These are phyloP conservation scores for Penicillium sp. DNA, from an alignment of 2,329 filamentous ascomycete genomes.

Conservation along the genomic window DNA sequence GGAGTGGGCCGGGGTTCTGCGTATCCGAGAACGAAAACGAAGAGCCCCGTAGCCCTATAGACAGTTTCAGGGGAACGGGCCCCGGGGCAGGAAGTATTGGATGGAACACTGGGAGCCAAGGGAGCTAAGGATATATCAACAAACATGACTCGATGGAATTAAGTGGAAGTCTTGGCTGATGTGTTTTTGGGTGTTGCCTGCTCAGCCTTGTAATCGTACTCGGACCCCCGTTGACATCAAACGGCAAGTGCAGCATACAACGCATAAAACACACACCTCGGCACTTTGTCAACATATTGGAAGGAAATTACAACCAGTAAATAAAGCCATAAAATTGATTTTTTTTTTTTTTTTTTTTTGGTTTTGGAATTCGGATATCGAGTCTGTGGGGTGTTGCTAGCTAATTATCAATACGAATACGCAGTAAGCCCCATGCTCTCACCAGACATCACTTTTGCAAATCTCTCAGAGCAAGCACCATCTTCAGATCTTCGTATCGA, in stretches of 20 bases:
- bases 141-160: background rate
- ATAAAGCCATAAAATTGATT: background rate
- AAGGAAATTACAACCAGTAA: background rate
- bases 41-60: background rate
- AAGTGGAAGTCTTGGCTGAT: background rate
- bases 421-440: background rate
- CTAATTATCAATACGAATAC: background rate
- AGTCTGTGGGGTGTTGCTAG: background rate
- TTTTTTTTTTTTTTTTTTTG: background rate
- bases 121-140: background rate
- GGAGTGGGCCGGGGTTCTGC: background rate
- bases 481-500: slow-evolving; percentile 23
- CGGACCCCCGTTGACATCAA: background rate
- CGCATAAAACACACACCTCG: background rate
- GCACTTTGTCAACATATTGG: background rate
- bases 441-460: background rate
- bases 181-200: background rate
- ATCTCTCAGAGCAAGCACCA: slow-evolving; percentile 14
- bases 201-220: background rate
- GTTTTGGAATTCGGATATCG: background rate
- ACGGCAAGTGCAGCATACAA: background rate
- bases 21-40: background rate
- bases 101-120: background rate
- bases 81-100: background rate
- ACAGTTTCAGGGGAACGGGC: background rate